Evolutionary conservation across 352 stramenopile species (phyloP), one percentile per base, ranked within the genome.

Genomic region (Elongisporangium prolatum): DNA sequence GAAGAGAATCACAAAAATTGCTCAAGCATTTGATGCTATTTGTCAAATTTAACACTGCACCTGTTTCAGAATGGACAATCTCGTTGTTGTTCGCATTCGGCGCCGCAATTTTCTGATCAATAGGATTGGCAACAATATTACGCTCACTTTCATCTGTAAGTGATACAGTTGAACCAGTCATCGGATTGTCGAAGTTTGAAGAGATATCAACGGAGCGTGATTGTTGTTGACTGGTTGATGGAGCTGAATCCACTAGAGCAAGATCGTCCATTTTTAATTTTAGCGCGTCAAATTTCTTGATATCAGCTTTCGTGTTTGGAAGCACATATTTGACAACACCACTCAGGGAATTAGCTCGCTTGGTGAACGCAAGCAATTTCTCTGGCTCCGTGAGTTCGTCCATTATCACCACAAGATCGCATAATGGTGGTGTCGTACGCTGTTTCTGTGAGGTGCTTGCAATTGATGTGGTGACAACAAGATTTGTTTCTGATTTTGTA

Each of bases 401-500:
- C 80, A 93, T 91, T 28, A 88, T 64, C 3, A 93, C 63, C 5
- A 95, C 74, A 8, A 93, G 67, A 37, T 89, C 82, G 51, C 82
- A 92, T 5, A 52, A 53, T 13, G 80, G 77, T 3, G 80, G 72
- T 20, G 75, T 57, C 11, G 74, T 60, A 2, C 65, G 62, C 34
- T 77, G 57, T 49, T 78, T 76, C 50, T 82, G 72, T 4, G 80
- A 86, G 8, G 50, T 74, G 3, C 72, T 75, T 3, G 74, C 68
- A n/a, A 95, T 76, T 4, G 83, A 90, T 3, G 86, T 95, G 3
- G 86, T 89, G 34, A 95, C 86, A 55, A 95, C 64, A 10, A 95
- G 69, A 16, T 79, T 86, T 6, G 69, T 86, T n/a, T 72, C 54
- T 4, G 67, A 65, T 8, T 62, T 69, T 7, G 61, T 66, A 22